Evolutionary conservation across 169 alveolate species (phyloP), one percentile per base, ranked within the genome.

Genomic region (Plasmodium adleri): DNA sequence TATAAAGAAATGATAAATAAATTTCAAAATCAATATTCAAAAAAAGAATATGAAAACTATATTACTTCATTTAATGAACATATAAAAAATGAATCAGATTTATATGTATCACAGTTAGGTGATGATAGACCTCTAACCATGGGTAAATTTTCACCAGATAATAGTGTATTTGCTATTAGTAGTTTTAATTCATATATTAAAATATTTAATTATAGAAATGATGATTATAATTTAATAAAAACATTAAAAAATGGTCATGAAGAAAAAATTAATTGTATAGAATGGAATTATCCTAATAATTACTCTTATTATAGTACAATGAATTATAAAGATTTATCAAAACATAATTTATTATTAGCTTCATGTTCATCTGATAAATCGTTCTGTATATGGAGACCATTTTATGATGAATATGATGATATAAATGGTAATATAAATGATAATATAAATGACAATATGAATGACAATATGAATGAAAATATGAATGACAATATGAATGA

Each of bases 41-140:
- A 88, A 54, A 92, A 45, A 72, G 95, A 94, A n/a, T 94, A 74
- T 73, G 92, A 92, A 64, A 94, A 78, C 66, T 88, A 90, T 72
- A 88, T 94, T n/a, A 94, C 68, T 10, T 62, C 78, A 47, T 94
- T 80, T 52, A 94, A 90, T 47, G 88, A 87, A 74, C 85, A 92
- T 72, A 74, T 94, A 54, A 92, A 94, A 24, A 91, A 91, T 15
- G 80, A 88, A 13, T 50, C 92, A 22, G 90, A 80, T 60, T 91
- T 94, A 63, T 67, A 93, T 17, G 88, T 74, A 49, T 92, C 95
- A 50, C 96, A 94, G 39, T 58, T 94, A 20, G 96, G 95, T 6
- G 94, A 93, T 49, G 94, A 91, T n/a, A 74, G 96, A 91, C 95
- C 96, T 10, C 88, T 94, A 28, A 94, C 96, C 20, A 76, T 88